Evolutionary conservation across 306 rosid genomes (phyloP).

Genomic region (Amphicarpaea edgeworthii): DNA sequence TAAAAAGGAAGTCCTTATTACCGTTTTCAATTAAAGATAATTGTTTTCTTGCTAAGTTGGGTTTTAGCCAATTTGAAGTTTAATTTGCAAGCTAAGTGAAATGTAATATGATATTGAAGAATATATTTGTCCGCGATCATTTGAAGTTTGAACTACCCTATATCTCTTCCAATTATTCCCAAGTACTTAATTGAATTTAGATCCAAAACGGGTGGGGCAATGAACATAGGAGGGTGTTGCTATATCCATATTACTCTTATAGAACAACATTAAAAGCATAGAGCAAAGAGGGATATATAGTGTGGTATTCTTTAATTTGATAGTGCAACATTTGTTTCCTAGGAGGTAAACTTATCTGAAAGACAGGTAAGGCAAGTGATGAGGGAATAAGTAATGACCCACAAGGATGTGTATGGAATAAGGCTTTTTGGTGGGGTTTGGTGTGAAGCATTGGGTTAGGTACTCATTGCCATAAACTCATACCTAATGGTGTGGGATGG

Average conservation of each 20-base stretch:
- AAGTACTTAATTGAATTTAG: slow-evolving; percentile 26
- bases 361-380: slow-evolving; percentile 61
- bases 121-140: too few species aligned
- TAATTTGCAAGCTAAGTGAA: not conserved
- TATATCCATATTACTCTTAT: not conserved
- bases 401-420: slow-evolving; percentile 58
- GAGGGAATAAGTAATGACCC: slow-evolving; percentile 60
- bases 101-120: not conserved
- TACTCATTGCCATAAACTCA: slow-evolving; percentile 49
- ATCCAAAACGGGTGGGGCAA: slow-evolving; percentile 27
- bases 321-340: slow-evolving; percentile 66
- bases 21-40: not conserved
- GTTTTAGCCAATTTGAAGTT: not conserved
- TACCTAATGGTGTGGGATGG: slow-evolving; percentile 60
- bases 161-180: slow-evolving; percentile 11
- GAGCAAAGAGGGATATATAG: slow-evolving; percentile 41
- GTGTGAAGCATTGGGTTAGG: slow-evolving; percentile 54
- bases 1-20: not conserved
- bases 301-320: slow-evolving; percentile 30
- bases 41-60: not conserved
- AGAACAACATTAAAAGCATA: slow-evolving; percentile 36
- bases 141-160: too few species aligned
- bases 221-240: slow-evolving; percentile 15
- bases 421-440: slow-evolving; percentile 51
- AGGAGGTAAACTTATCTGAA: slow-evolving; percentile 67